A percentile compares a stretch with the other conserved stretches of the same genome.
These are phyloP conservation scores for Eimeria praecox DNA, from an alignment of 169 alveolate species.

Conservation along the genomic window DNA sequence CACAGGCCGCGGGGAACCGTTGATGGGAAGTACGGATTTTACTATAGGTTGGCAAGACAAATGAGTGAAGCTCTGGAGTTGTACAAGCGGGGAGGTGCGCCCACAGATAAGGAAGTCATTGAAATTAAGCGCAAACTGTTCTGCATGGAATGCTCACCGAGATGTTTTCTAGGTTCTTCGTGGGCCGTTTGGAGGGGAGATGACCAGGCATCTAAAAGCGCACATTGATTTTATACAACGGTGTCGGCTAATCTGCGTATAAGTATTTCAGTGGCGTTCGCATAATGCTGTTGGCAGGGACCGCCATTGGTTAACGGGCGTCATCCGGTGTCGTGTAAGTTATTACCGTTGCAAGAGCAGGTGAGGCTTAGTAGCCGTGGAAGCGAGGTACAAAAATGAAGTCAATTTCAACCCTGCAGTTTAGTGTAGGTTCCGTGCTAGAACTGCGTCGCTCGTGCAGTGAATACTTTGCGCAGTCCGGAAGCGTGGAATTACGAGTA, in stretches of 20 bases:
- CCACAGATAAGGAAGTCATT: neutral
- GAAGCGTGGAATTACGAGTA: too few species aligned
- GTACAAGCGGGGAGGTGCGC: conserved; percentile 34
- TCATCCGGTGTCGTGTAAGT: too few species aligned
- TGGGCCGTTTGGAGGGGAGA: neutral
- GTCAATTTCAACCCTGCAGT: too few species aligned
- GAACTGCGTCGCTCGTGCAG: too few species aligned
- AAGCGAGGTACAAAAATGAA: too few species aligned
- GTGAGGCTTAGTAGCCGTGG: too few species aligned
- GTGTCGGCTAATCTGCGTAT: neutral
- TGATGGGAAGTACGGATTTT: neutral
- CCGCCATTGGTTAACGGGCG: too few species aligned
- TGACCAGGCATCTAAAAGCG: neutral
- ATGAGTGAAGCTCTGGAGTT: neutral
- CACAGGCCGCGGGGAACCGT: neutral
- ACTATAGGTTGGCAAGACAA: neutral
- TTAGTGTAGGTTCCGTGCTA: too few species aligned
- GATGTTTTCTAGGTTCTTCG: neutral
- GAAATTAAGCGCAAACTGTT: neutral
- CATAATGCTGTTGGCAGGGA: too few species aligned
- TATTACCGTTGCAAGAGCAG: too few species aligned
- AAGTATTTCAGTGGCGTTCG: too few species aligned
- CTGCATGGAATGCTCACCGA: neutral
- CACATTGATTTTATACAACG: neutral
- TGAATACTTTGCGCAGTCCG: too few species aligned